These are phyloP conservation scores for Hortaea sp. DNA, from an alignment of 2,329 filamentous ascomycete genomes.

Conservation along the genomic window DNA sequence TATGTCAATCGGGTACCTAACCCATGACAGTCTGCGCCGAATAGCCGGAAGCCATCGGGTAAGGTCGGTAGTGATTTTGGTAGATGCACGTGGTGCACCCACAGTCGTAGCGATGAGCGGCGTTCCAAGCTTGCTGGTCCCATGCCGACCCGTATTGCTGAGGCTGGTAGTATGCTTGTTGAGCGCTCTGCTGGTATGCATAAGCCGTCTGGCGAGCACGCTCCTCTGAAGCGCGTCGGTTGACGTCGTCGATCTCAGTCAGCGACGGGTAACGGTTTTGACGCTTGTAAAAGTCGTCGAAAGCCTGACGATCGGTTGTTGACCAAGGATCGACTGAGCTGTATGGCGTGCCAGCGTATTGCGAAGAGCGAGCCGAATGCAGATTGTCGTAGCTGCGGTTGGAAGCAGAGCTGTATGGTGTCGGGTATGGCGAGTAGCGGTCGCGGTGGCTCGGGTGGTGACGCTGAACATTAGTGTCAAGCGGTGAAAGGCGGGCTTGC, in stretches of 20 bases:
- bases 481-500: constrained; percentile 42
- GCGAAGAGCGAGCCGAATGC: constrained; percentile 21
- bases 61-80: constrained; percentile 25
- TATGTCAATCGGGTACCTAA: constrained; percentile 3
- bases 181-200: constrained; percentile 17
- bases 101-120: constrained; percentile 25
- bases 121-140: constrained; percentile 24
- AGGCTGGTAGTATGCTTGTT: constrained; percentile 19
- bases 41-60: constrained; percentile 22
- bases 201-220: constrained; percentile 22
- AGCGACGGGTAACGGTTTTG: constrained; percentile 23
- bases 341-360: constrained; percentile 23
- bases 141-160: constrained; percentile 21
- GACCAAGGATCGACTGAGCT: constrained; percentile 24
- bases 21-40: constrained; percentile 27
- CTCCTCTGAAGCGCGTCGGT: constrained; percentile 22
- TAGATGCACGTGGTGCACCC: constrained; percentile 24
- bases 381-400: constrained; percentile 17
- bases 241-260: constrained; percentile 24
- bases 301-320: constrained; percentile 16
- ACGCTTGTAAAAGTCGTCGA: constrained; percentile 25
- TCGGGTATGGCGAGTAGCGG: constrained; percentile 27
- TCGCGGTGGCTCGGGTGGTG: constrained; percentile 37
- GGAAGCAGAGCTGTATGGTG: constrained; percentile 22
- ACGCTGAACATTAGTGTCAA: constrained; percentile 55